Percentiles rank a stretch among this genome's conserved stretches.
Conservation (phyloP, 2,329 filamentous ascomycete species). For the Lachnellula subtilissima region DNA sequence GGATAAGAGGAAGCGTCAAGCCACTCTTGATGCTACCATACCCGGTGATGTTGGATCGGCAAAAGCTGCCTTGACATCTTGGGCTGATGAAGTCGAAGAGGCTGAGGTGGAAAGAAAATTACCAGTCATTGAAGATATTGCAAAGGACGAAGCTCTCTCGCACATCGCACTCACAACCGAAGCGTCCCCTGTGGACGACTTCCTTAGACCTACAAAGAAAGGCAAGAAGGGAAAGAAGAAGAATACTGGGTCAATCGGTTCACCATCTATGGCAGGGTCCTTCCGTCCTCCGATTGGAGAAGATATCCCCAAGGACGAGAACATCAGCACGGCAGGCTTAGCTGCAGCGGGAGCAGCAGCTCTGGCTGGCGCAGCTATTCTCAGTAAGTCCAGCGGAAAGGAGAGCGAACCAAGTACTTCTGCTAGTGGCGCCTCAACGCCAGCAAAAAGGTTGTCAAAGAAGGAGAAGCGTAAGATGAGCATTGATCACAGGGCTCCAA, state of each 20-base stretch:
- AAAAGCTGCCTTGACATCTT: constrained; percentile 20
- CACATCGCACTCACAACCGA: constrained; percentile 27
- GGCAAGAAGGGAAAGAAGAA: constrained; percentile 37
- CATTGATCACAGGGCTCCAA: constrained; percentile 36
- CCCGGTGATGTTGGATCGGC: constrained; percentile 7
- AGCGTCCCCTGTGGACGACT: constrained; percentile 20
- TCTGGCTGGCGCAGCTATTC: constrained; percentile 16
- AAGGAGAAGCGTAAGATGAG: constrained; percentile 37
- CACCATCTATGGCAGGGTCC: constrained; percentile 3
- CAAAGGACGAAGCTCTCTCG: constrained; percentile 28
- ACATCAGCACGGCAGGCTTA: constrained; percentile 13
- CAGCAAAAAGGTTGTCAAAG: constrained; percentile 32
- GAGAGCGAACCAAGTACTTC: background rate
- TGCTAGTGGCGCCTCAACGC: constrained; percentile 34
- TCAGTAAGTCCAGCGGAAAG: constrained; percentile 8
- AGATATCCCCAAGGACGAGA: constrained; percentile 17
- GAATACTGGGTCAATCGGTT: constrained; percentile 10
- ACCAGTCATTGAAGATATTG: constrained; percentile 28
- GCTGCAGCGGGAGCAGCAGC: constrained; percentile 14
- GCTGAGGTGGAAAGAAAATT: constrained; percentile 24
- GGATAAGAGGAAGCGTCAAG: constrained; percentile 31
- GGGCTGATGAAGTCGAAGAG: constrained; percentile 30
- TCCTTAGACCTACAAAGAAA: constrained; percentile 32
- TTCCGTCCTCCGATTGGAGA: constrained; percentile 6
- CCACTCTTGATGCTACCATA: constrained; percentile 13